These are phyloP conservation scores for Trichosporon sp. DNA, from an alignment of 1,284 basidiomycete genomes.

Conservation along the genomic window DNA sequence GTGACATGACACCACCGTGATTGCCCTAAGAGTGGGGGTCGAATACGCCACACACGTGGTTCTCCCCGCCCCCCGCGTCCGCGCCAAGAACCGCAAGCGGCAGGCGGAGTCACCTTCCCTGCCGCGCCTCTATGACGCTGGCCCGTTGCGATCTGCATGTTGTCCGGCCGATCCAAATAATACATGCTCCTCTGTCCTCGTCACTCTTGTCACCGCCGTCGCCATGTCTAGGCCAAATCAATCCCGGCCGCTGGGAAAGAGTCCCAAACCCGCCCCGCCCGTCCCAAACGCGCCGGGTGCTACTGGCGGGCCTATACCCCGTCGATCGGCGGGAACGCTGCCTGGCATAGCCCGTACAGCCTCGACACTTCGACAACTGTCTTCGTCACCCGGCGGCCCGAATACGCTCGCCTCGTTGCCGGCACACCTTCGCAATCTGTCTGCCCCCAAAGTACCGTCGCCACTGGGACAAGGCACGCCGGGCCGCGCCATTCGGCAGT, in stretches of 20 bases:
- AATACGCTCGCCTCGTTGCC: constrained; percentile 48
- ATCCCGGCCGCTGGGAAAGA: constrained; percentile 43
- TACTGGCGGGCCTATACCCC: constrained; percentile 28
- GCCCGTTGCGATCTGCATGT: neutral
- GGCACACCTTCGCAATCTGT: constrained; percentile 51
- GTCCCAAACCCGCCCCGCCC: constrained; percentile 42
- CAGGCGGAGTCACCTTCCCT: neutral
- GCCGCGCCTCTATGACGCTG: neutral
- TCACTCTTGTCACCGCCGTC: constrained; percentile 12
- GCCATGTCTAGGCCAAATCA: constrained; percentile 51
- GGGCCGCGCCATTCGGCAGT: constrained; percentile 45
- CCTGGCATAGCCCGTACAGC: constrained; percentile 55
- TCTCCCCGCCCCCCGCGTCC: neutral
- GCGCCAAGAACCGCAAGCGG: constrained; percentile 9
- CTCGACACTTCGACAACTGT: constrained; percentile 50
- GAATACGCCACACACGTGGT: constrained; percentile 16
- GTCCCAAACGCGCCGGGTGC: constrained; percentile 18
- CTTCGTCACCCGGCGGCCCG: constrained; percentile 26
- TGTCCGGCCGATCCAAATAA: constrained; percentile 11
- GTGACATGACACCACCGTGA: constrained; percentile 10
- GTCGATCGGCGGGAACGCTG: constrained; percentile 47
- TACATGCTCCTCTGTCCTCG: constrained; percentile 9
- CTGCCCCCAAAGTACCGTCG: constrained; percentile 52
- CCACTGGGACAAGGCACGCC: constrained; percentile 56
- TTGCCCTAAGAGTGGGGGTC: neutral